Conservation (phyloP, 805 yeast species). For the Yamadazyma scolyti region DNA sequence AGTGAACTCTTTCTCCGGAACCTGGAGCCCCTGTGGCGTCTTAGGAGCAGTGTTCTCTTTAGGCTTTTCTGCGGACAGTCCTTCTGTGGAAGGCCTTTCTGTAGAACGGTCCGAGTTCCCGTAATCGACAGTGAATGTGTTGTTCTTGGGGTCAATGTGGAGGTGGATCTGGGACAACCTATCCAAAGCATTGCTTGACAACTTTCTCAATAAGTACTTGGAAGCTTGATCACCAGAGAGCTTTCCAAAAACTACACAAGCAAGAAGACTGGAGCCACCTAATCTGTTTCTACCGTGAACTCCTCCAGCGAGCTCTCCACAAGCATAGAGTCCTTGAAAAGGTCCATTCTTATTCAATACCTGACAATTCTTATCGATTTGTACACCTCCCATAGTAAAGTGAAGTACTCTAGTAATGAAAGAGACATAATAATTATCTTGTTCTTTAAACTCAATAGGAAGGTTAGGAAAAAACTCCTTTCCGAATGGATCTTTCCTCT, state of each 20-base stretch:
- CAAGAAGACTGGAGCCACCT: constrained; percentile 55
- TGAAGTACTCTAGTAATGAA: constrained; percentile 58
- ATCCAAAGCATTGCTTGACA: constrained; percentile 18
- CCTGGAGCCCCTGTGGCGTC: constrained; percentile 15
- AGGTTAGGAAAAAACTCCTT: constrained; percentile 47
- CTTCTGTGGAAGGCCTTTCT: too few species aligned
- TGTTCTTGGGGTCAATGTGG: constrained; percentile 40
- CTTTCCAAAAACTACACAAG: constrained; percentile 56
- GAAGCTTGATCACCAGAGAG: constrained; percentile 41
- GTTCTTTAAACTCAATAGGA: constrained; percentile 33
- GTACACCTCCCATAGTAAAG: constrained; percentile 70
- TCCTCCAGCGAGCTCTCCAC: constrained; percentile 69
- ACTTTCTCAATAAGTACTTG: constrained; percentile 25
- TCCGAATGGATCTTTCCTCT: constrained; percentile 38
- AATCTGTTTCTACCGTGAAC: constrained; percentile 63
- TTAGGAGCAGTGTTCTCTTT: too few species aligned
- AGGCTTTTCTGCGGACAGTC: not conserved
- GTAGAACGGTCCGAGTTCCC: too few species aligned
- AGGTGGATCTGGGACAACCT: constrained; percentile 41
- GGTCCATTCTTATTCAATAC: constrained; percentile 31
- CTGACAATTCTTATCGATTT: constrained; percentile 46
- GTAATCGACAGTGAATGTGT: constrained; percentile 30
- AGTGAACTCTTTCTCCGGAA: constrained; percentile 48
- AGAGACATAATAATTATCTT: constrained; percentile 46
- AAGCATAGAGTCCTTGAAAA: constrained; percentile 51